These are phyloP conservation scores for Oryza officinalis DNA, from an alignment of 176 grass and related monocot species.

Conservation along the genomic window DNA sequence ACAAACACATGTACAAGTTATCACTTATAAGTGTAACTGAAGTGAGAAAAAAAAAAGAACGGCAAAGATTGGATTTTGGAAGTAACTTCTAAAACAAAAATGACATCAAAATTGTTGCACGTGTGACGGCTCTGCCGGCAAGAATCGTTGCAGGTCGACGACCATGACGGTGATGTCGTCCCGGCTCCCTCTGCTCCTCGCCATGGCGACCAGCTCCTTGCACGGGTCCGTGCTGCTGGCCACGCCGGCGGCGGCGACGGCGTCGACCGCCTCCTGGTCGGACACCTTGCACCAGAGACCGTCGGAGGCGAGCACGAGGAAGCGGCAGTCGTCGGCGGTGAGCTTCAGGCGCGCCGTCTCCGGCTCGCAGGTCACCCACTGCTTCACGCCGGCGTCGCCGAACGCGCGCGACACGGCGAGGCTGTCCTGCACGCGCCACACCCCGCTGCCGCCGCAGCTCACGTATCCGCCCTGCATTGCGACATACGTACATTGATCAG, in stretches of 20 bases:
- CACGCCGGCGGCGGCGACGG: background rate
- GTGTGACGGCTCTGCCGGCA: background rate
- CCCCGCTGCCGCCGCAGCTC: conserved; percentile 49
- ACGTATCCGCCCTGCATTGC: conserved; percentile 65
- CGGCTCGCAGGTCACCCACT: conserved; percentile 76
- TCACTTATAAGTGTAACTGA: background rate
- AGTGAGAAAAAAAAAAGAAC: background rate
- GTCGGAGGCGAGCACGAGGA: conserved; percentile 75
- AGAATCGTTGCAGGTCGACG: conserved; percentile 58
- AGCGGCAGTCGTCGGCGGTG: conserved; percentile 37
- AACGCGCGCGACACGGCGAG: conserved; percentile 78
- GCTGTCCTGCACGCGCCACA: conserved; percentile 79
- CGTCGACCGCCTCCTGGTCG: conserved; percentile 72
- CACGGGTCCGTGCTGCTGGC: conserved; percentile 31
- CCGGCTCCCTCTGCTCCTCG: conserved; percentile 56
- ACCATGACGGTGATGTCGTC: conserved; percentile 82
- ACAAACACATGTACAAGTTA: background rate
- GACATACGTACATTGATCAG: background rate
- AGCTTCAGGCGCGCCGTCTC: conserved; percentile 40
- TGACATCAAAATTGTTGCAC: background rate
- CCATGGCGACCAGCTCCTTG: conserved; percentile 59
- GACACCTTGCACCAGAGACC: conserved; percentile 82
- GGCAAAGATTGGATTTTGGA: background rate
- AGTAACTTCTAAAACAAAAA: background rate
- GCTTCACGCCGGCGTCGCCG: conserved; percentile 68